Evolutionary conservation across 306 rosid genomes (phyloP).

Genomic region (Acacia crassicarpa): DNA sequence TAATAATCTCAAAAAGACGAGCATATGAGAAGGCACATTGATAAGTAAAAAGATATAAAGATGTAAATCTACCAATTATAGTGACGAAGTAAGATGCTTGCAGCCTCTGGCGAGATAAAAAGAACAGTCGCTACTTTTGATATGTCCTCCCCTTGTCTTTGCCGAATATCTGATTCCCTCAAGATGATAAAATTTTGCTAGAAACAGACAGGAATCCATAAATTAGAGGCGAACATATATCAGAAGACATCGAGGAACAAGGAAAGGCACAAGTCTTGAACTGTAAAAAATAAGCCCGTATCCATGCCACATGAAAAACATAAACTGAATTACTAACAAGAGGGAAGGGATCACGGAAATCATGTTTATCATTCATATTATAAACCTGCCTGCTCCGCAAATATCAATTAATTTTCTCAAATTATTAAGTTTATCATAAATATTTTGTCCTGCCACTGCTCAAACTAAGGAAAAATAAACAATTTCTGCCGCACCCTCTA

Average conservation of each 20-base stretch:
- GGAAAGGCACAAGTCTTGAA: neutral
- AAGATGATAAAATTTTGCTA: conserved; percentile 73
- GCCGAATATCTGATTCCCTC: conserved; percentile 58
- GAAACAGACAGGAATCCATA: conserved; percentile 19
- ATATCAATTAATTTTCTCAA: neutral
- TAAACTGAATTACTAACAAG: neutral
- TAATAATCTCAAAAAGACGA: neutral
- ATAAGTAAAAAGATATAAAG: neutral
- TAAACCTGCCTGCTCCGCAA: neutral
- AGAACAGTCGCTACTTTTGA: conserved; percentile 60
- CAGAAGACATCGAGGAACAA: neutral
- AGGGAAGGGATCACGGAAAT: neutral
- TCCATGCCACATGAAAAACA: conserved; percentile 1
- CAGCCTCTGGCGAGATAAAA: conserved; percentile 53
- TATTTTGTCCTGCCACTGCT: conserved; percentile 1
- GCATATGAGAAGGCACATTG: neutral
- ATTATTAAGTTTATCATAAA: conserved; percentile 5
- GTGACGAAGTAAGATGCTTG: conserved; percentile 73
- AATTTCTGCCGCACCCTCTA: neutral
- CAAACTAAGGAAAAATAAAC: neutral
- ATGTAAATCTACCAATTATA: conserved; percentile 56
- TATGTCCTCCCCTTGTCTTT: conserved; percentile 62
- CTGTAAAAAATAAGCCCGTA: neutral
- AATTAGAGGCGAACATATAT: conserved; percentile 15
- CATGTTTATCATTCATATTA: neutral